Evolutionary conservation across 2,329 filamentous ascomycete genomes (phyloP), one percentile per base, ranked within the genome.

Genomic region (Colletotrichum agaves): DNA sequence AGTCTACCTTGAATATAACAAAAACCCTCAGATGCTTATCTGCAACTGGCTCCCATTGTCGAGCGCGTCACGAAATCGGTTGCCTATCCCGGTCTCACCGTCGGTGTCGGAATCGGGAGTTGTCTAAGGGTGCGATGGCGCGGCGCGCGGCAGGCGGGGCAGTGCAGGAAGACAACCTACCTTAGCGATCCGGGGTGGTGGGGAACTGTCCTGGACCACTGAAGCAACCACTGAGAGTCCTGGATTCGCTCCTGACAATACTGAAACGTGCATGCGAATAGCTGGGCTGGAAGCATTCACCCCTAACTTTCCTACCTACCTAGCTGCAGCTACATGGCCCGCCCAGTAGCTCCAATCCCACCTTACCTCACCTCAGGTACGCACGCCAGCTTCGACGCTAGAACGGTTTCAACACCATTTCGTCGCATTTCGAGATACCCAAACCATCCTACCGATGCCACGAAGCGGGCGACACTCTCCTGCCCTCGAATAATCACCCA

Each of bases 191-290:
- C 53, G 53, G 64, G 65, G 61, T 21, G 19, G 64, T 64, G 53
- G 64, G 47, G 64, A 55, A 39, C 31, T 19, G 37, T 55, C 27
- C 39, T 43, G 7, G n/a, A 27, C 47, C 52, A 15, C 63, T 59
- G 41, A 33, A 68, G 55, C 33, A 39, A 13, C 46, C 53, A 68
- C 53, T 64, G 57, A 60, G 2, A 61, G 63, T 44, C 33, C 60
- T 50, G 21, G 60, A n/a, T 11, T n/a, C 44, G 31, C 64, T 53
- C 60, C 65, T 61, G 63, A 69, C 65, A 47, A 35, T 61, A 50
- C 65, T 69, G 68, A 65, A 69, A 69, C 68, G 56, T 65, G 64
- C 65, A 53, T 50, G 46, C 33, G 31, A 31, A 57, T 47, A 65
- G 68, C 65, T 69, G 44, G 49, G 44, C 63, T 56, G 55, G 52